Conservation (phyloP, 768 basidiomycete genomes). For the Pleurotus sapidus region DNA sequence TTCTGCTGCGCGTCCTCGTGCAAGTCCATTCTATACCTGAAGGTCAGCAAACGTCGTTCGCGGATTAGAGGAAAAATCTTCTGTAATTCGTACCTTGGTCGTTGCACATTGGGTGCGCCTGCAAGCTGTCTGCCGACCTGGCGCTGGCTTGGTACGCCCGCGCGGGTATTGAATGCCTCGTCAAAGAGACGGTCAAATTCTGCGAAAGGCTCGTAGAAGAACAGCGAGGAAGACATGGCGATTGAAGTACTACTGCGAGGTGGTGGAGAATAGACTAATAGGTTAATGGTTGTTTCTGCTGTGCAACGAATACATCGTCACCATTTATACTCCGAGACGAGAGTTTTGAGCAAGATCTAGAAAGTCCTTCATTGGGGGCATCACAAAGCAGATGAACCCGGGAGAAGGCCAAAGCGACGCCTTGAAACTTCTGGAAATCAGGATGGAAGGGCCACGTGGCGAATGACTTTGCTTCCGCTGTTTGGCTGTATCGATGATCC, state of each 20-base stretch:
- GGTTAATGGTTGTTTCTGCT: too few relatives aligned
- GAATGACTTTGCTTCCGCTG: too few relatives aligned
- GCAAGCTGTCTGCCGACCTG: background rate
- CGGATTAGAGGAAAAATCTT: background rate
- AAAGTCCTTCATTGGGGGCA: too few relatives aligned
- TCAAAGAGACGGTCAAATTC: slow-evolving; percentile 46
- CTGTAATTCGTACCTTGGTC: slow-evolving; percentile 1
- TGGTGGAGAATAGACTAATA: too few relatives aligned
- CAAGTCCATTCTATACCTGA: slow-evolving; percentile 46
- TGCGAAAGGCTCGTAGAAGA: slow-evolving; percentile 42
- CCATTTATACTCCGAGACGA: too few relatives aligned
- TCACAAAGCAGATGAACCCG: too few relatives aligned
- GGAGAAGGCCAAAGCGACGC: too few relatives aligned
- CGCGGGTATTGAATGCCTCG: slow-evolving; percentile 19
- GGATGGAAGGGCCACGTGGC: too few relatives aligned
- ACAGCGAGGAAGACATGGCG: slow-evolving; percentile 23
- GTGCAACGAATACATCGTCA: too few relatives aligned
- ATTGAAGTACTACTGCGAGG: background rate
- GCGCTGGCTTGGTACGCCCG: background rate
- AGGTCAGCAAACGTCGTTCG: background rate
- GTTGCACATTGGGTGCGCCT: background rate
- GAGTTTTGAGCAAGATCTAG: too few relatives aligned
- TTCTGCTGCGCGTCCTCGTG: slow-evolving; percentile 48
- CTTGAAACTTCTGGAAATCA: too few relatives aligned
- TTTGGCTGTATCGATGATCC: too few relatives aligned